Percentiles rank a stretch among this genome's conserved stretches.
These are phyloP conservation scores for Ascochyta fabae DNA, from an alignment of 2,329 filamentous ascomycete species.

Conservation along the genomic window DNA sequence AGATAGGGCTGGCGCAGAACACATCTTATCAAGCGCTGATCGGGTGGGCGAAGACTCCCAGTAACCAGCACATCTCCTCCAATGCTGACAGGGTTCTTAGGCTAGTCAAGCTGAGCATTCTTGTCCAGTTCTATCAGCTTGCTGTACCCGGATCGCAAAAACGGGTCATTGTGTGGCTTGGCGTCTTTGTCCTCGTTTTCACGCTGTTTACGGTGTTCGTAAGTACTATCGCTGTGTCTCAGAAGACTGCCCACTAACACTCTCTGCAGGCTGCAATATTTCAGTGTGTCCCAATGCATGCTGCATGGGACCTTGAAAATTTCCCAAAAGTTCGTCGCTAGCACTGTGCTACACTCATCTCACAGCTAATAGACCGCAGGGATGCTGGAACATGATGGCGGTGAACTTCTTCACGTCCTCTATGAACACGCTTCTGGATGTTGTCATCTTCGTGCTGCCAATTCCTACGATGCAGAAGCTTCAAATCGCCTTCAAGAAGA, in stretches of 20 bases:
- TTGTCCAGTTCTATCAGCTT: neutral
- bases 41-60: neutral
- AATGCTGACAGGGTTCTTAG: neutral
- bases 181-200: too few species aligned
- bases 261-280: neutral
- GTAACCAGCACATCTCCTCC: neutral
- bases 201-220: neutral
- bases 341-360: neutral
- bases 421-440: neutral
- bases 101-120: neutral
- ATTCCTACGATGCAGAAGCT: too few species aligned
- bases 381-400: neutral
- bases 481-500: too few species aligned
- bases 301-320: neutral
- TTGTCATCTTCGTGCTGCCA: neutral
- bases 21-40: neutral
- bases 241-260: neutral
- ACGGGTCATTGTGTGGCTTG: neutral
- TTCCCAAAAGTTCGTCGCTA: neutral
- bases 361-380: neutral
- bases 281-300: neutral
- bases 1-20: constrained; percentile 1
- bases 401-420: constrained; percentile 3
- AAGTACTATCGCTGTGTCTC: neutral
- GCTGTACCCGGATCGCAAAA: neutral